phyloP scores from a whole-genome alignment of 208 protist species.

The Leishmania amazonensis region DNA sequence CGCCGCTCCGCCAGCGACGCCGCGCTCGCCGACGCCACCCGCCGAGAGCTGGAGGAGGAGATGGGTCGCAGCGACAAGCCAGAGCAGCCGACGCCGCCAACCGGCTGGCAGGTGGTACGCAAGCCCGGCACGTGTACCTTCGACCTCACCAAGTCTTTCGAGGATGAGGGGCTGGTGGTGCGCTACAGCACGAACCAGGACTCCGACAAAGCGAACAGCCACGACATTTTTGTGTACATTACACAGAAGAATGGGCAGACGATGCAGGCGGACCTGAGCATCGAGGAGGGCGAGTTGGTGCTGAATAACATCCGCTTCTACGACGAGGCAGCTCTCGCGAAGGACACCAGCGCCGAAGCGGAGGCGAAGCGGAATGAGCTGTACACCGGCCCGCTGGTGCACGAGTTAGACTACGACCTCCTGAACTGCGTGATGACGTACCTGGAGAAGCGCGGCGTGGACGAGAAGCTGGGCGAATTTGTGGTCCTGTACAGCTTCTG shows the following conservation, averaged over 20 bases:
- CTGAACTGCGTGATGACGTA: constrained; percentile 79
- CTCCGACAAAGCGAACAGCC: constrained; percentile 43
- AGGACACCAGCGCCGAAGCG: constrained; percentile 62
- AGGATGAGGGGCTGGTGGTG: constrained; percentile 84
- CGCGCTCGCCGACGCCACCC: constrained; percentile 53
- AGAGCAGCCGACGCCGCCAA: constrained; percentile 70
- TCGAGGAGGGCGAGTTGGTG: constrained; percentile 86
- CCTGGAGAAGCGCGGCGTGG: constrained; percentile 81
- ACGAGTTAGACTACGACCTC: constrained; percentile 79
- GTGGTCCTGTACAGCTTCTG: constrained; percentile 82
- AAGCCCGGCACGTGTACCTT: constrained; percentile 73
- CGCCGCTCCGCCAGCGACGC: constrained; percentile 59
- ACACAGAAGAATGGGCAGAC: constrained; percentile 53
- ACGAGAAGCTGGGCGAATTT: constrained; percentile 84
- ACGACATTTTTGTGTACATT: constrained; percentile 71
- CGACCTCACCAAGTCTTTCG: constrained; percentile 63
- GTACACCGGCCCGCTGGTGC: constrained; percentile 78
- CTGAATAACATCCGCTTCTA: constrained; percentile 78
- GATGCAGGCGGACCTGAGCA: constrained; percentile 67
- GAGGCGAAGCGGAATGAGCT: constrained; percentile 48
- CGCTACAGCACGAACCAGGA: constrained; percentile 63
- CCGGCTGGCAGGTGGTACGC: constrained; percentile 71
- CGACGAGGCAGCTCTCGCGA: constrained; percentile 56
- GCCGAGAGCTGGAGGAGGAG: constrained; percentile 86
- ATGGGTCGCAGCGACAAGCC: constrained; percentile 70